Conservation (phyloP, 177 flowering plant genomes). For the Vitis hybrid region DNA sequence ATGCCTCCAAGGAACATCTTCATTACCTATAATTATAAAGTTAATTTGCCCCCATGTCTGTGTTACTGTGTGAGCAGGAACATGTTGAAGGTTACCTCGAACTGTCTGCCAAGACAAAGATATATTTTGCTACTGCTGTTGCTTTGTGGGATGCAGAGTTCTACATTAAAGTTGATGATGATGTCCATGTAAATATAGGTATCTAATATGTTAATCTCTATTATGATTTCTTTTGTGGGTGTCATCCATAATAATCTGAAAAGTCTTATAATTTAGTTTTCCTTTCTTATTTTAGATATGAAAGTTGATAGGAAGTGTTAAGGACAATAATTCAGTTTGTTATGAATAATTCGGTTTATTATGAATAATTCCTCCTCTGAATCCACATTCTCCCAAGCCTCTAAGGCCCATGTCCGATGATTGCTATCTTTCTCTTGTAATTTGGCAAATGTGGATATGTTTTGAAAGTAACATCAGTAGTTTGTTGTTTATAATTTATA, state of each 20-base stretch:
- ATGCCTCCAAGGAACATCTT: background rate
- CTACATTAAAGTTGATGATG: conserved; percentile 57
- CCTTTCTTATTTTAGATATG: background rate
- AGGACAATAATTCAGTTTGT: background rate
- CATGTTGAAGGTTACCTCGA: conserved; percentile 61
- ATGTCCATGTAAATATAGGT: conserved; percentile 62
- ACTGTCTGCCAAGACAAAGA: conserved; percentile 55
- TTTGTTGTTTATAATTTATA: background rate
- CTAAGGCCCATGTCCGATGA: background rate
- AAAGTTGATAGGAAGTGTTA: background rate
- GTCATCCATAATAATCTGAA: background rate
- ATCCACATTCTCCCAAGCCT: background rate
- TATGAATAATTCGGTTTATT: no score
- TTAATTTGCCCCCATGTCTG: background rate
- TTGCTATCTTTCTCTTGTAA: background rate
- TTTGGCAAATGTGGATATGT: background rate
- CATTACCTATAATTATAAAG: background rate
- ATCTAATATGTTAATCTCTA: background rate
- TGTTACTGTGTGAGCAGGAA: conserved; percentile 26
- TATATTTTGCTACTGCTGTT: conserved; percentile 49
- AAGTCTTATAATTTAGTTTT: background rate
- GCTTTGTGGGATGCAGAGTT: conserved; percentile 61
- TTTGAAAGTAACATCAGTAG: background rate
- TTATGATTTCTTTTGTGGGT: background rate
- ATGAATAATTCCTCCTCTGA: background rate